Evolutionary conservation across 2,329 filamentous ascomycete genomes (phyloP), one percentile per base, ranked within the genome.

Genomic region (Monosporascus sp.): DNA sequence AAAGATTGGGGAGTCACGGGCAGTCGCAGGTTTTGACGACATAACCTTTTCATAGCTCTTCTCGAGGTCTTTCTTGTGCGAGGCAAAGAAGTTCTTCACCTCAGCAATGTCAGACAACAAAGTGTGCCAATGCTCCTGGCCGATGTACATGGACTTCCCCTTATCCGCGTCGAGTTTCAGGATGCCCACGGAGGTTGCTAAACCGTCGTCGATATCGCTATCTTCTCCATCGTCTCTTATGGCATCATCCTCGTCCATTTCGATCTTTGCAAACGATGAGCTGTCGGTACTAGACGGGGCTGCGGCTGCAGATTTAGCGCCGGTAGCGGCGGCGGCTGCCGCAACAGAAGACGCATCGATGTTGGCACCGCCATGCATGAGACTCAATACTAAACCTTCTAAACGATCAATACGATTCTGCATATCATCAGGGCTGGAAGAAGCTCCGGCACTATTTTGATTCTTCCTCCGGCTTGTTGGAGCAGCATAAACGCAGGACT

Each of bases 321-420:
- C 60, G 18, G 65, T 60, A 6, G 66, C 59, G 3, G 66, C 63
- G n/a, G 64, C 63, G 4, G 67, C 66, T 8, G 67, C 63, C 14
- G 63, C 64, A 20, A 72, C 68, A 44, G 70, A 63, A 11, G 74
- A 65, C 8, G 72, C 59, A 48, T 81, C 78, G 51, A 78, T 65
- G 51, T 74, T 76, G 58, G 80, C 74, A 53, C 90, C 90, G 69
- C 89, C 92, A 66, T 93, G 93, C 93, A 97, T 97, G 67, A 97
- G 73, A 28, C 91, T 95, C 60, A 97, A 74, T 56, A 97, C 93
- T 69, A 97, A 76, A 63, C 89, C 88, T 79, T 97, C 93, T 60
- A 97, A 79, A 64, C 93, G 85, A 76, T 97, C 92, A 74, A 97
- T 97, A 69, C 94, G 88, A 68, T 95, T 96, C 75, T 97, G 93